These are phyloP conservation scores for Leccinum rimulosum DNA, from an alignment of 768 basidiomycete genomes.

Conservation along the genomic window DNA sequence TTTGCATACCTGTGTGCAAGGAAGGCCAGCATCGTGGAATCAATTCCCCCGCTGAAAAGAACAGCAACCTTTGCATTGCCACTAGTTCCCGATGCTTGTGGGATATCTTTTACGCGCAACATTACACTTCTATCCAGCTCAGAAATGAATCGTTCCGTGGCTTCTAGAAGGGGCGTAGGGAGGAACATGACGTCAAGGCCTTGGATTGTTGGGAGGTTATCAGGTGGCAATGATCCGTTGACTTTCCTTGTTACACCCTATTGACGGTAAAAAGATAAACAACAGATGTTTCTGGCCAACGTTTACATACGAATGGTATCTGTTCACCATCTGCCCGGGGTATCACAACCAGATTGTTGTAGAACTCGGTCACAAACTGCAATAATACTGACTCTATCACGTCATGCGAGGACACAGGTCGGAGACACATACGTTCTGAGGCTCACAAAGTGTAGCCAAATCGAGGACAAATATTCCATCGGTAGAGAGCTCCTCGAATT, in stretches of 20 bases:
- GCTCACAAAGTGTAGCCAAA: conserved; percentile 27
- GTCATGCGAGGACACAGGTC: not conserved
- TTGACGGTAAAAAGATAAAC: not conserved
- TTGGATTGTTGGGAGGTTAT: conserved; percentile 34
- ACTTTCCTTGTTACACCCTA: conserved; percentile 48
- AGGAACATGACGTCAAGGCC: conserved; percentile 28
- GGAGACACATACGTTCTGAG: conserved; percentile 26
- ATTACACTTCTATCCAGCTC: conserved; percentile 66
- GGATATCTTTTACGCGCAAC: conserved; percentile 68
- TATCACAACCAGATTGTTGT: conserved; percentile 17
- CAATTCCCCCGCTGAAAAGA: conserved; percentile 95
- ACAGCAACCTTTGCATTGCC: conserved; percentile 67
- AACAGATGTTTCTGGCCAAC: not conserved
- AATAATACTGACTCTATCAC: not conserved
- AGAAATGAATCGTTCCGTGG: conserved; percentile 50
- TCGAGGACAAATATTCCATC: conserved; percentile 56
- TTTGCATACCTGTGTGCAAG: conserved; percentile 67
- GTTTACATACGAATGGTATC: conserved; percentile 24
- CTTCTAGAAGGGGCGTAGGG: conserved; percentile 24
- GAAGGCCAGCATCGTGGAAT: conserved; percentile 80
- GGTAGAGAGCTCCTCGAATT: conserved; percentile 63
- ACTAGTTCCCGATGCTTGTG: conserved; percentile 37
- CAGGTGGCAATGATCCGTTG: conserved; percentile 47
- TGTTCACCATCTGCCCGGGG: conserved; percentile 20
- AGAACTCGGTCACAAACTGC: conserved; percentile 24